Evolutionary conservation across 805 yeast species (phyloP).

Genomic region (Maudiozyma turicensis): DNA sequence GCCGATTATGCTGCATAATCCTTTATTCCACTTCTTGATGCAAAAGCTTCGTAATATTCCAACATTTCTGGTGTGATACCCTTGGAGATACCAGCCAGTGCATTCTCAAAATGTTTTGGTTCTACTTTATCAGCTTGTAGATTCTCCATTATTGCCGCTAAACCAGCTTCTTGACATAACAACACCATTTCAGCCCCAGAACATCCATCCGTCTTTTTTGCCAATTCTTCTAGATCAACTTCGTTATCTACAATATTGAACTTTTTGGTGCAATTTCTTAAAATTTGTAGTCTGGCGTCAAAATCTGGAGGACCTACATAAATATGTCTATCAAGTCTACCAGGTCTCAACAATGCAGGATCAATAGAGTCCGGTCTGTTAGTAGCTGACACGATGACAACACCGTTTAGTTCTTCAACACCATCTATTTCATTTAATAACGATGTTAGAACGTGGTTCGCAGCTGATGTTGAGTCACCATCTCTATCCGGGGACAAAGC

Average conservation of each 20-base stretch:
- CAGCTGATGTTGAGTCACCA: constrained; percentile 50
- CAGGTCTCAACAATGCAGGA: constrained; percentile 89
- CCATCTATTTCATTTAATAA: constrained; percentile 94
- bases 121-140: constrained; percentile 42
- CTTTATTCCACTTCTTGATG: constrained; percentile 31
- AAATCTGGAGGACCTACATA: constrained; percentile 88
- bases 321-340: constrained; percentile 86
- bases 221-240: constrained; percentile 44
- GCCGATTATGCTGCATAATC: background rate
- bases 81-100: constrained; percentile 54
- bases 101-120: constrained; percentile 62
- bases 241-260: constrained; percentile 44
- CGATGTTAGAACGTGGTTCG: constrained; percentile 82
- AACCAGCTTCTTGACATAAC: constrained; percentile 90
- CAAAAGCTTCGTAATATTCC: constrained; percentile 51
- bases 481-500: constrained; percentile 78
- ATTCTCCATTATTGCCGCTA: constrained; percentile 84
- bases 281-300: constrained; percentile 69
- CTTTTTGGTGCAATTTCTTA: constrained; percentile 55
- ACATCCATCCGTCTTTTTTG: constrained; percentile 71
- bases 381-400: constrained; percentile 91
- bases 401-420: constrained; percentile 89
- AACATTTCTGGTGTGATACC: constrained; percentile 86
- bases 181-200: constrained; percentile 95
- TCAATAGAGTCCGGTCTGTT: constrained; percentile 92